Evolutionary conservation across 805 yeast species (phyloP), one percentile per base, ranked within the genome.

Genomic region (Yamadazyma insecticola): DNA sequence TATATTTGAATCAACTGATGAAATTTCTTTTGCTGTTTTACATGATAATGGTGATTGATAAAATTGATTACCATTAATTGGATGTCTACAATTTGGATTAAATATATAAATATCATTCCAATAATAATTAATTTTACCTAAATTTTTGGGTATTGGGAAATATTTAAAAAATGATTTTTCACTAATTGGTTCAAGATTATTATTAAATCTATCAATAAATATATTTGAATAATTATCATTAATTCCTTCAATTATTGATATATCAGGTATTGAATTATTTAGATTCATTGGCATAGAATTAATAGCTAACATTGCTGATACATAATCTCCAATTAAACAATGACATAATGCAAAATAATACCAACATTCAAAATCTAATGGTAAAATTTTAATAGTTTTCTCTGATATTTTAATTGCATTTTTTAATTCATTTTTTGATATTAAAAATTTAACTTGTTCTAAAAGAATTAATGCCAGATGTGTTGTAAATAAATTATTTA

Each of bases 361-460:
- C 96, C 96, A 86, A 17, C 81, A 62, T 30, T 69, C 72, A 50
- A 80, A 86, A 50, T 81, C 90, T 2, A 85, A 66, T 0, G 95
- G 95, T n/a, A 83, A 63, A 2, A 82, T 65, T 30, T 72, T 64
- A 13, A 82, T 77, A 4, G 88, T 74, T 16, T 73, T 64, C 13
- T 67, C 57, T 0, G 94, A 82, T 7, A 80, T 57, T 14, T 64
- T 55, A 12, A 75, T 51, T 0, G 95, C 95, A 25, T 73, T 50
- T 23, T 67, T 71, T 12, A 67, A 61, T n/a, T 74, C 48, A 16
- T 62, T 54, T 48, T 79, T 81, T 6, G 70, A 48, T 4, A 80
- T 55, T 33, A 86, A 61, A 46, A 78, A 83, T 41, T 69, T 66
- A 1, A 82, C 76, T 54, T 86, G 95, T 41, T 73, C 72, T 10